Conservation (phyloP, 306 rosid genomes). For the Psophocarpus tetragonolobus region DNA sequence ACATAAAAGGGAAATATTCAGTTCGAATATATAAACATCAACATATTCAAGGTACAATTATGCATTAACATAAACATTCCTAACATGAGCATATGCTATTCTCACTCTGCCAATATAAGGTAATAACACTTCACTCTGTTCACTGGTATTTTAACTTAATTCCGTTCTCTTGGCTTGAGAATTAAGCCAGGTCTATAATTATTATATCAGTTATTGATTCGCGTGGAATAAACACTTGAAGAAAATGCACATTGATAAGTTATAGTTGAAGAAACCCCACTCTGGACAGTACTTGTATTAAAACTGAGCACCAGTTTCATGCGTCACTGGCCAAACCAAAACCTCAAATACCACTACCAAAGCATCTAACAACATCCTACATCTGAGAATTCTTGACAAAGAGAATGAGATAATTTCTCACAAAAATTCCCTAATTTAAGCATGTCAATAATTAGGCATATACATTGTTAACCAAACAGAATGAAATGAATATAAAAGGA, state of each 20-base stretch:
- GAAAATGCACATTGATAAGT: conserved; percentile 1
- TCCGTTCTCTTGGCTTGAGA: background rate
- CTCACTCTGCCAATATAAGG: background rate
- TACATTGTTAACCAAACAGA: background rate
- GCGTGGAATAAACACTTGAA: conserved; percentile 7
- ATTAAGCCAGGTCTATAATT: background rate
- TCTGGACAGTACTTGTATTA: background rate
- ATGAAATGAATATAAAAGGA: conserved; percentile 13
- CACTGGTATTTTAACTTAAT: background rate
- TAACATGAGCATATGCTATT: background rate
- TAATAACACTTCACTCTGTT: background rate
- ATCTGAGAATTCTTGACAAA: background rate
- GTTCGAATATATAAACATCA: background rate
- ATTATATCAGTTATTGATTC: background rate
- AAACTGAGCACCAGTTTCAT: background rate
- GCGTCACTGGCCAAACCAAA: conserved; percentile 3
- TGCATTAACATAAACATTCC: background rate
- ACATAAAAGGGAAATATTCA: background rate
- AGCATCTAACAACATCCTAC: conserved; percentile 10
- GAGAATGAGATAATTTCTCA: background rate
- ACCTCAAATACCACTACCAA: conserved; percentile 18
- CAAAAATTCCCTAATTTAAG: background rate
- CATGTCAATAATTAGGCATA: conserved; percentile 3
- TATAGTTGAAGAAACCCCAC: background rate
- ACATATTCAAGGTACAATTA: background rate